These are phyloP conservation scores for Zelonia costaricensis DNA, from an alignment of 208 protist genomes.

Conservation along the genomic window DNA sequence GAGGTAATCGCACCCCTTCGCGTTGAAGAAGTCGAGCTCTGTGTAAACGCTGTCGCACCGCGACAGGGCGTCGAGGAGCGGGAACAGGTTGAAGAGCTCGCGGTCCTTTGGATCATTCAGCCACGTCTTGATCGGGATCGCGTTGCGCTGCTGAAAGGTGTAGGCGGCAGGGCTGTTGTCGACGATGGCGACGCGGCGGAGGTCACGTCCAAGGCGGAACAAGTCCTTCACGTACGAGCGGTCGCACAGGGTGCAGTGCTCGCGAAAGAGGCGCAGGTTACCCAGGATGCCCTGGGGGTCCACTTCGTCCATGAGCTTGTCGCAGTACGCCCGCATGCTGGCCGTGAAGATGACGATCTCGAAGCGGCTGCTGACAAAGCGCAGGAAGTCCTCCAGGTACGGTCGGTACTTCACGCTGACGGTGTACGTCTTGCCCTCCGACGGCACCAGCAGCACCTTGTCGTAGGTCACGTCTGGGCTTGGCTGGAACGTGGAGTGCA, in stretches of 20 bases:
- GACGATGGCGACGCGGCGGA: slow-evolving; percentile 47
- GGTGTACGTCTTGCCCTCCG: slow-evolving; percentile 22
- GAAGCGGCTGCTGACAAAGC: slow-evolving; percentile 42
- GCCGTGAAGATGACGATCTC: slow-evolving; percentile 74
- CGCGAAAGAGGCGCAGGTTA: slow-evolving; percentile 46
- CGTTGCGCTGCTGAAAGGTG: slow-evolving; percentile 75
- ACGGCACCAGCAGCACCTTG: slow-evolving; percentile 27
- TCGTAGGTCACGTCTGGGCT: slow-evolving; percentile 42
- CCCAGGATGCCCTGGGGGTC: slow-evolving; percentile 49
- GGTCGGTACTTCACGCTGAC: slow-evolving; percentile 61
- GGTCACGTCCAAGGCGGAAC: slow-evolving; percentile 40
- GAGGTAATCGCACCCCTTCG: slow-evolving; percentile 17
- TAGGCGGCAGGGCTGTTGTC: slow-evolving; percentile 74
- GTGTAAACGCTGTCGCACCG: slow-evolving; percentile 51
- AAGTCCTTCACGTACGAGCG: slow-evolving; percentile 69
- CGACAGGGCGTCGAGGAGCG: slow-evolving; percentile 40
- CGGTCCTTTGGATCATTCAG: slow-evolving; percentile 57
- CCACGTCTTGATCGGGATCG: slow-evolving; percentile 64
- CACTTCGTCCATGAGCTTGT: slow-evolving; percentile 49
- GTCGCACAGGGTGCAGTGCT: slow-evolving; percentile 53
- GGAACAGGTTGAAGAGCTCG: slow-evolving; percentile 49
- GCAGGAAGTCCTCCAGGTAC: slow-evolving; percentile 55
- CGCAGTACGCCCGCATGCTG: slow-evolving; percentile 51
- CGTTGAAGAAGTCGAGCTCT: slow-evolving; percentile 53
- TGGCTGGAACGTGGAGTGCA: slow-evolving; percentile 48